Conservation (phyloP, 306 rosid species). For the Urtica urens region DNA sequence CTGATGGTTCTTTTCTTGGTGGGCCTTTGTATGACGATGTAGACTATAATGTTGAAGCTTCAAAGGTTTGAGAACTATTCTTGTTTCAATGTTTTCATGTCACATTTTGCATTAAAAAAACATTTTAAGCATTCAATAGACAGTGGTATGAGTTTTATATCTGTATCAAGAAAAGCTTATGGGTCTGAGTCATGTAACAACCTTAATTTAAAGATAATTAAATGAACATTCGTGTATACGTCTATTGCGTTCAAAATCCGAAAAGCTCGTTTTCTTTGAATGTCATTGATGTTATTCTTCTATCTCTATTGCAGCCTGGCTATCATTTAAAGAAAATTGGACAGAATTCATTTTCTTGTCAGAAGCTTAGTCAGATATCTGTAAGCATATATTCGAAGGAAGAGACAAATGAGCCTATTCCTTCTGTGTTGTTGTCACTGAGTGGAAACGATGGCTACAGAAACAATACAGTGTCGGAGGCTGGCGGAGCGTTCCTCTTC, state of each 20-base stretch:
- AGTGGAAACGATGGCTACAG: constrained; percentile 92
- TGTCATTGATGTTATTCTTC: constrained; percentile 3
- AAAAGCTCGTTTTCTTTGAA: no score
- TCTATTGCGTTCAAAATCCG: no score
- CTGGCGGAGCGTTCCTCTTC: constrained; percentile 68
- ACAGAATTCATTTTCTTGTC: constrained; percentile 72
- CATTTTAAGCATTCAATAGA: constrained; percentile 1
- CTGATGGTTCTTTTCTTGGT: constrained; percentile 61
- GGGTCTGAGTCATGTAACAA: no score
- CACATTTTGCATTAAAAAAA: no score
- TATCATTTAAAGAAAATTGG: constrained; percentile 76
- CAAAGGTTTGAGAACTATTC: constrained; percentile 46
- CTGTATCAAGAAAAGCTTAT: background rate
- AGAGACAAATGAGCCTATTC: constrained; percentile 57
- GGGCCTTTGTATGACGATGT: constrained; percentile 89
- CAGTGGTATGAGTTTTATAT: constrained; percentile 13
- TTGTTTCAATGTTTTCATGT: background rate
- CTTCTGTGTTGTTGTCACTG: constrained; percentile 83
- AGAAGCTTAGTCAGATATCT: constrained; percentile 93
- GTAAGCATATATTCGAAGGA: constrained; percentile 57
- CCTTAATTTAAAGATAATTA: no score
- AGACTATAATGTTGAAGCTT: constrained; percentile 61
- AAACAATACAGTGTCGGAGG: constrained; percentile 77
- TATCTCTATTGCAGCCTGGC: constrained; percentile 56
- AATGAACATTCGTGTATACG: no score